Evolutionary conservation across 768 basidiomycete species (phyloP).

Genomic region (Tricholoma flavovirens): DNA sequence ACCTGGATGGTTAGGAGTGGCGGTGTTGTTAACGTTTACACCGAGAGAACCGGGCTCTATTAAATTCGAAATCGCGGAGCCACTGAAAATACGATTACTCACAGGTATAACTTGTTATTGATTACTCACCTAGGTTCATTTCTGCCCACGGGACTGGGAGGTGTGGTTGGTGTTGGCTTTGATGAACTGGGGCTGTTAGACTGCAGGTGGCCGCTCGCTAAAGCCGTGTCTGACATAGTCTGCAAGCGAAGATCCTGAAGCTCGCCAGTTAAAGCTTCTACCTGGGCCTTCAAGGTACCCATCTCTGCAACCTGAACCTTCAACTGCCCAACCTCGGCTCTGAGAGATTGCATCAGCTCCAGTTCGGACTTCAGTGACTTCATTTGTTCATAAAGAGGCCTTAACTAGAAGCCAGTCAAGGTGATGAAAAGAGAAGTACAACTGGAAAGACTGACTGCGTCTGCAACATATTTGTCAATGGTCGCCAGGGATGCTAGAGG

Average conservation of each 20-base stretch:
- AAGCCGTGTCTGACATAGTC: constrained; percentile 12
- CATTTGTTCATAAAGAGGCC: constrained; percentile 47
- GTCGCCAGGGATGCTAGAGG: constrained; percentile 16
- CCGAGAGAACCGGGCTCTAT: not conserved
- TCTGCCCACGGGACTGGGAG: not conserved
- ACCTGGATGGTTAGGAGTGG: constrained; percentile 29
- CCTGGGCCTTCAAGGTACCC: constrained; percentile 27
- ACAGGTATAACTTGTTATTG: not conserved
- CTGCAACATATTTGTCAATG: constrained; percentile 26
- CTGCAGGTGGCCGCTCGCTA: constrained; percentile 16
- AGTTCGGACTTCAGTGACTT: constrained; percentile 42
- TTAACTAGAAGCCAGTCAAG: constrained; percentile 29
- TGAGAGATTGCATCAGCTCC: constrained; percentile 27
- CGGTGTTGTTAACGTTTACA: constrained; percentile 2
- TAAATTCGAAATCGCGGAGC: constrained; percentile 15
- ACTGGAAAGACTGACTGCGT: constrained; percentile 23
- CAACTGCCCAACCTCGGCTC: constrained; percentile 28
- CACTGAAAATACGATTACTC: constrained; percentile 9
- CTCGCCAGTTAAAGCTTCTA: constrained; percentile 29
- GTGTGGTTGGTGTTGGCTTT: not conserved
- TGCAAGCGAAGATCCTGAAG: constrained; percentile 25
- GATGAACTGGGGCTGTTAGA: not conserved
- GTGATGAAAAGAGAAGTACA: not conserved
- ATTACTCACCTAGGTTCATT: constrained; percentile 4
- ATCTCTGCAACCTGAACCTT: constrained; percentile 30